Percentiles rank a stretch among this genome's conserved stretches.
Conservation (phyloP, 768 basidiomycete genomes). For the Amanita molliuscula region DNA sequence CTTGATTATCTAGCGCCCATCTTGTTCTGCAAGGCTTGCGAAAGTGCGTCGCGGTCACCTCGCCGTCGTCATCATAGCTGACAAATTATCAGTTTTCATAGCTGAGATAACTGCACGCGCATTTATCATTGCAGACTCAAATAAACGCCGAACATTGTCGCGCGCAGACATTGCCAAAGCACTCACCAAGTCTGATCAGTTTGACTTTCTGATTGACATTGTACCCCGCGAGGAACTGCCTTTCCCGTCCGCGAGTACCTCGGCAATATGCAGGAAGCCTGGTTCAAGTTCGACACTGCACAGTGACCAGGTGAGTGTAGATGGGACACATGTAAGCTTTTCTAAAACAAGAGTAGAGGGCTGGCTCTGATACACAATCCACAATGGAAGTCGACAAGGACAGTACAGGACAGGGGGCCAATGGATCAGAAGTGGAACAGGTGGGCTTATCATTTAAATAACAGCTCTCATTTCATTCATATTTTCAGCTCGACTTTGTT, state of each 20-base stretch:
- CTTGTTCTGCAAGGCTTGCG: slow-evolving; percentile 95
- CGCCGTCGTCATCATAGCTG: neutral
- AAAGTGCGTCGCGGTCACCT: slow-evolving; percentile 55
- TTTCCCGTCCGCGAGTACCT: slow-evolving; percentile 17
- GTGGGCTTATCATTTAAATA: neutral
- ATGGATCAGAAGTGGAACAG: neutral
- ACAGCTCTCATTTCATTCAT: neutral
- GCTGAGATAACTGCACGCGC: slow-evolving; percentile 93
- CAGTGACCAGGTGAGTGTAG: slow-evolving; percentile 1
- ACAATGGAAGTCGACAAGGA: slow-evolving; percentile 2
- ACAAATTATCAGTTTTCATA: slow-evolving; percentile 68
- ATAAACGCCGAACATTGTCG: slow-evolving; percentile 92
- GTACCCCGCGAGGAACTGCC: slow-evolving; percentile 74
- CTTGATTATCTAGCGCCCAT: slow-evolving; percentile 60
- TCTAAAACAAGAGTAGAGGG: neutral
- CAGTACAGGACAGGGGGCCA: neutral
- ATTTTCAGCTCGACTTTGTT: neutral
- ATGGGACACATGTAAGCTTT: too few species aligned
- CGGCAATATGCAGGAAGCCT: neutral
- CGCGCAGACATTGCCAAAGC: slow-evolving; percentile 92
- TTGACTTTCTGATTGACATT: slow-evolving; percentile 96
- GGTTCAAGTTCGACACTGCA: neutral
- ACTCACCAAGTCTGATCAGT: slow-evolving; percentile 86
- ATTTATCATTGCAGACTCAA: slow-evolving; percentile 90
- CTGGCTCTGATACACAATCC: neutral